Percentiles rank a stretch among this genome's conserved stretches.
phyloP scores from a whole-genome alignment of 208 protist species.

The Acanthamoeba triangularis region DNA sequence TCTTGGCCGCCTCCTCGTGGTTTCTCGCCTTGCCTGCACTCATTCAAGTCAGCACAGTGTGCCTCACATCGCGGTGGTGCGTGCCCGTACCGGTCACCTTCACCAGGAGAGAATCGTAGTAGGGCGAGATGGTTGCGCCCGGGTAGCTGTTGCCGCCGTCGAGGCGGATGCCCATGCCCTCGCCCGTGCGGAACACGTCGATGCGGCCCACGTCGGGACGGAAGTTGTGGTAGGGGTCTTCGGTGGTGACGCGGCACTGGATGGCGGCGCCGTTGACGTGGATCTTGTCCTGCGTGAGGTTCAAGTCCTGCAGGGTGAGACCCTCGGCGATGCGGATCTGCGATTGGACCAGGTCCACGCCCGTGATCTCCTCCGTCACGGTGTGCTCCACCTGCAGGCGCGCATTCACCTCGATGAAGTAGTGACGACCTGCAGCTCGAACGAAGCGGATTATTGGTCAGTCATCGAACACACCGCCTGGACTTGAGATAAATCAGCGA shows the following conservation, averaged over 20 bases:
- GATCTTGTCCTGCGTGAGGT: constrained; percentile 74
- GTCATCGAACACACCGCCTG: too few species aligned
- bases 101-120: constrained; percentile 92
- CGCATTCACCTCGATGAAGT: constrained; percentile 99
- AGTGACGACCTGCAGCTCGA: constrained; percentile 91
- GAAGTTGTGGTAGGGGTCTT: constrained; percentile 89
- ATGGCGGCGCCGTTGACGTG: constrained; percentile 80
- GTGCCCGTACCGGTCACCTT: constrained; percentile 87
- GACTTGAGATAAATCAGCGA: too few species aligned
- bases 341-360: constrained; percentile 92
- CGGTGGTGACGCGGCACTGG: constrained; percentile 91
- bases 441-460: neutral
- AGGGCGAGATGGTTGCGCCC: constrained; percentile 88
- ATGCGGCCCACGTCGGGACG: constrained; percentile 84
- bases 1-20: constrained; percentile 78
- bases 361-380: constrained; percentile 93
- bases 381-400: constrained; percentile 96
- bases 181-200: constrained; percentile 82
- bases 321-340: constrained; percentile 90
- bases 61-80: neutral
- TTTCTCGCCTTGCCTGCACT: constrained; percentile 61
- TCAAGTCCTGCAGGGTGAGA: constrained; percentile 83
- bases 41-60: neutral
- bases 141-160: constrained; percentile 86
- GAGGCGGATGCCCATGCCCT: constrained; percentile 92